phyloP scores from a whole-genome alignment of 169 alveolate species.

The Hammondia hammondi region DNA sequence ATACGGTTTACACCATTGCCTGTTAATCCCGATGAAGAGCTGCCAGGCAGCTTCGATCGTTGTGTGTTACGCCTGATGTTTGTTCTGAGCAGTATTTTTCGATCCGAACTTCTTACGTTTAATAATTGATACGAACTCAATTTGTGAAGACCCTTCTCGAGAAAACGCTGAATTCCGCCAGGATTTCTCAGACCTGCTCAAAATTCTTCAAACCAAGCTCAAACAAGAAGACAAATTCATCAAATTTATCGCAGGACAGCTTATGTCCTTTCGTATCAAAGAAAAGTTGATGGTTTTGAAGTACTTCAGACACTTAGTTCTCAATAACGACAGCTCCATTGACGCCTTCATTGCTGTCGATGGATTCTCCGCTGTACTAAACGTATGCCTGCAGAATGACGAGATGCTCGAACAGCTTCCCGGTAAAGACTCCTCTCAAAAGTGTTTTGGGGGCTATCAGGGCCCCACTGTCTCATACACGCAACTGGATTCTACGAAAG shows the following conservation, averaged over 20 bases:
- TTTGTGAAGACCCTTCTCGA: not conserved
- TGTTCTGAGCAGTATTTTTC: not conserved
- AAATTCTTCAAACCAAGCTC: not conserved
- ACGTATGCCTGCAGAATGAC: constrained; percentile 9
- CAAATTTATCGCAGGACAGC: not conserved
- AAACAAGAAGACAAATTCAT: constrained; percentile 22
- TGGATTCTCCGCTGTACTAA: not conserved
- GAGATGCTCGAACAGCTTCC: constrained; percentile 44
- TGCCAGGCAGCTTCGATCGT: too few relatives aligned
- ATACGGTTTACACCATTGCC: too few relatives aligned
- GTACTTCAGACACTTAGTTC: constrained; percentile 21
- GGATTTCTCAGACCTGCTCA: not conserved
- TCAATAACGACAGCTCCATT: not conserved
- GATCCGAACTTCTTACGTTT: not conserved
- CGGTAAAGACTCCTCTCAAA: not conserved
- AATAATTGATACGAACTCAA: not conserved
- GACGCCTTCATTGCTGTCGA: not conserved
- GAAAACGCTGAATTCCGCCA: constrained; percentile 10
- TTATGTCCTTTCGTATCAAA: not conserved
- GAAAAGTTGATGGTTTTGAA: not conserved
- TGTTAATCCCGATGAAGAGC: too few relatives aligned
- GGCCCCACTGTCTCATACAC: not conserved
- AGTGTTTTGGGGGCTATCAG: not conserved
- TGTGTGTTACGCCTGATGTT: not conserved
- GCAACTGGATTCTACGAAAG: not conserved